phyloP scores from a whole-genome alignment of 2,329 filamentous ascomycete species.

The Exophiala calicioides region DNA sequence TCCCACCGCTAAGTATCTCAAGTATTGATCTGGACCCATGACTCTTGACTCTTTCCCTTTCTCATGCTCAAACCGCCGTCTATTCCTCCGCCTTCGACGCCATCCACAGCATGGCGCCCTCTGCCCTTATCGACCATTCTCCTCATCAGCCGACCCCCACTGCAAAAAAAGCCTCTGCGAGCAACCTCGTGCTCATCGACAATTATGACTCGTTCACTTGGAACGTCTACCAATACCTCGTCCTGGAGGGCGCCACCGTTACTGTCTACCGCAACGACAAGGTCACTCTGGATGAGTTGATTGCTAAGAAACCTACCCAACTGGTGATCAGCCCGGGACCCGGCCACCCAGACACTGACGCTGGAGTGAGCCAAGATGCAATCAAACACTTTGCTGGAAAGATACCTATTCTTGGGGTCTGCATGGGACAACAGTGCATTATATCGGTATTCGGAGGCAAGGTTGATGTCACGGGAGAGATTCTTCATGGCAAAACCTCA shows the following conservation, averaged over 20 bases:
- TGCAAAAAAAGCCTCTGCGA: conserved; percentile 72
- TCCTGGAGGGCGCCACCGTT: conserved; percentile 90
- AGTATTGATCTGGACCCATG: not conserved
- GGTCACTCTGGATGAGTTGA: conserved; percentile 79
- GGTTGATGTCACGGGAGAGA: conserved; percentile 91
- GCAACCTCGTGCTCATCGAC: conserved; percentile 92
- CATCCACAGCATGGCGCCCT: conserved; percentile 42
- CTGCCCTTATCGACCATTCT: conserved; percentile 73
- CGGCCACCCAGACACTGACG: conserved; percentile 87
- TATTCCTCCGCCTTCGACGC: not conserved
- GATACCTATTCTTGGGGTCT: conserved; percentile 94
- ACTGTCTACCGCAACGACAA: conserved; percentile 92
- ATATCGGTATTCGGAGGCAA: conserved; percentile 89
- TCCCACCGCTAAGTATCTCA: too few relatives aligned
- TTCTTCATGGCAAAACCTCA: conserved; percentile 95
- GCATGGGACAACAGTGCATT: conserved; percentile 99
- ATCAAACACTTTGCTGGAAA: conserved; percentile 91
- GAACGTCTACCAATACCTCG: conserved; percentile 98
- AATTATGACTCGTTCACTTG: conserved; percentile 99
- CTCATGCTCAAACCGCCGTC: not conserved
- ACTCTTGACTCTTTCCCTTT: not conserved
- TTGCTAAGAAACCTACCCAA: conserved; percentile 83
- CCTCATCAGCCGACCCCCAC: conserved; percentile 78
- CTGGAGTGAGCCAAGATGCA: conserved; percentile 88
- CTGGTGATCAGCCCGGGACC: conserved; percentile 93